A percentile compares a stretch with the other conserved stretches of the same genome.
Conservation (phyloP, 2,329 filamentous ascomycete genomes). For the Trichoderma simmonsii region DNA sequence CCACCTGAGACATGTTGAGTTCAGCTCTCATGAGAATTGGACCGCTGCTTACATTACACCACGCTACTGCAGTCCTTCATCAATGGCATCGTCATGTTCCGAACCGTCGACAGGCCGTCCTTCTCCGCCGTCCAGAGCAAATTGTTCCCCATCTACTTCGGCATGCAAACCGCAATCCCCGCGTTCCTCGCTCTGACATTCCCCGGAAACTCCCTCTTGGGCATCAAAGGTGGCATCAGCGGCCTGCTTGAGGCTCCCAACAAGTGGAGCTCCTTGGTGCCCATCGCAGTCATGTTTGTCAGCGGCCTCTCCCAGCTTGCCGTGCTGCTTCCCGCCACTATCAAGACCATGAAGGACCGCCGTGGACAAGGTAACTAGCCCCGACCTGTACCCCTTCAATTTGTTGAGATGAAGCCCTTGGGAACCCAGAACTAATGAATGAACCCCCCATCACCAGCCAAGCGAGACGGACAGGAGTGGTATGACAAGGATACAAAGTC, state of each 20-base stretch:
- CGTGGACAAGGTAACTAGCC: constrained; percentile 65
- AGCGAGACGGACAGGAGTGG: constrained; percentile 83
- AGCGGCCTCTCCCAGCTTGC: constrained; percentile 68
- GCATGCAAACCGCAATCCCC: constrained; percentile 74
- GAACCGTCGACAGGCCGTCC: constrained; percentile 69
- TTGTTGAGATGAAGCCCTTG: constrained; percentile 15
- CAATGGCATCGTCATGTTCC: constrained; percentile 72
- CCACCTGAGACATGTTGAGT: not conserved
- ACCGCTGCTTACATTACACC: not conserved
- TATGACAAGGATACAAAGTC: constrained; percentile 78
- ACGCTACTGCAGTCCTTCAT: constrained; percentile 61
- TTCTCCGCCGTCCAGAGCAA: constrained; percentile 78
- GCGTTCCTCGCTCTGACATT: constrained; percentile 74
- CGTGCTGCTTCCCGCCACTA: constrained; percentile 72
- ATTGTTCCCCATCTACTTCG: constrained; percentile 87
- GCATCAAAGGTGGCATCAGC: constrained; percentile 46
- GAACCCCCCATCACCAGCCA: constrained; percentile 52
- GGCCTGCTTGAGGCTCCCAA: constrained; percentile 60
- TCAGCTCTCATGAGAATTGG: not conserved
- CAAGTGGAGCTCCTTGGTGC: constrained; percentile 61
- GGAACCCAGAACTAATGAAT: constrained; percentile 16
- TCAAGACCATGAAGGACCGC: constrained; percentile 68
- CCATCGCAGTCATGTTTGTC: constrained; percentile 67
- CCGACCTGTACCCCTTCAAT: not conserved
- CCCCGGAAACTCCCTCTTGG: constrained; percentile 56